Percentiles rank a stretch among this genome's conserved stretches.
Conservation (phyloP, 305 asterid genomes). For the Fraxinus platypoda region DNA sequence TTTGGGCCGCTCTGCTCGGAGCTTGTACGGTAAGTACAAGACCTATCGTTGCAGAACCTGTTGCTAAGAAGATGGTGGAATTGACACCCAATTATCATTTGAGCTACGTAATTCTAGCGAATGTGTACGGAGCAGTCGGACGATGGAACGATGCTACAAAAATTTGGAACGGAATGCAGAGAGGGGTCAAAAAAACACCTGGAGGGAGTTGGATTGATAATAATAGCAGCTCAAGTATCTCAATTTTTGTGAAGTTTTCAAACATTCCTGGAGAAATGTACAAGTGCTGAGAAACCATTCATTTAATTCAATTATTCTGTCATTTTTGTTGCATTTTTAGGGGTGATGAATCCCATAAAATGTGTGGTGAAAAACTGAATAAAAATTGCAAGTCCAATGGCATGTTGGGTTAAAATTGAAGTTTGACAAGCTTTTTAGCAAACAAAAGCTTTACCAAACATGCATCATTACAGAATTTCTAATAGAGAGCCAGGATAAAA, state of each 20-base stretch:
- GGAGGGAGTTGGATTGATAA: slow-evolving; percentile 83
- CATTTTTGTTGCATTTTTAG: not conserved
- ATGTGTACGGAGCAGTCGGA: slow-evolving; percentile 67
- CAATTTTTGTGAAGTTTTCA: not conserved
- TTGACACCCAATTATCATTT: slow-evolving; percentile 75
- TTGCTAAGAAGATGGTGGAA: slow-evolving; percentile 51
- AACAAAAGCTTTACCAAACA: not conserved
- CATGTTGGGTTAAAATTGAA: not conserved
- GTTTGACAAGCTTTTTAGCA: not conserved
- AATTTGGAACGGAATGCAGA: slow-evolving; percentile 52
- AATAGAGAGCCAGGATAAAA: not conserved
- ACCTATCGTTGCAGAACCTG: slow-evolving; percentile 39
- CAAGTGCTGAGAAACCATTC: not conserved
- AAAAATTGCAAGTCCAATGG: too few species aligned
- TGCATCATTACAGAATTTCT: not conserved
- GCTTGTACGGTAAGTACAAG: slow-evolving; percentile 61
- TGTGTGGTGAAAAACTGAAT: not conserved
- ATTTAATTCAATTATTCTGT: slow-evolving; percentile 3
- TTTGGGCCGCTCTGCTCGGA: slow-evolving; percentile 80
- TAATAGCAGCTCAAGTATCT: slow-evolving; percentile 25
- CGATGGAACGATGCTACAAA: slow-evolving; percentile 71
- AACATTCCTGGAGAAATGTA: slow-evolving; percentile 13
- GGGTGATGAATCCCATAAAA: not conserved
- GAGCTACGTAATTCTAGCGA: slow-evolving; percentile 76
- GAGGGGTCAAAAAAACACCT: slow-evolving; percentile 56